Evolutionary conservation across 169 alveolate species (phyloP), one percentile per base, ranked within the genome.

Genomic region (Neospora caninum): DNA sequence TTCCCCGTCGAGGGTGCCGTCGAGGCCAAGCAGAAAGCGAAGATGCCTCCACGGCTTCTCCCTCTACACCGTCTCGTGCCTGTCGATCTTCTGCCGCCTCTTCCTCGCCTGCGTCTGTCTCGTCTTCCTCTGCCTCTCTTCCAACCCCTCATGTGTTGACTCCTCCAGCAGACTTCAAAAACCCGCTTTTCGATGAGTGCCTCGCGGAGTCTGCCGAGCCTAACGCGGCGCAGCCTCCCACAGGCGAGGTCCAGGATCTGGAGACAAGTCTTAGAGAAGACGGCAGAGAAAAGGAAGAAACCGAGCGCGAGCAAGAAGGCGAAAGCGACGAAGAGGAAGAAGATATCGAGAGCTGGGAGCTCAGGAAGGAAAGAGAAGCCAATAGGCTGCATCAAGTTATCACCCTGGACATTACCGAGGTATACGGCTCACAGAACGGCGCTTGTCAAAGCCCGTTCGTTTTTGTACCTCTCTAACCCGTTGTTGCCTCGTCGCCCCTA

Each of bases 331-430:
- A 27, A 73, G 42, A 73, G n/a, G 39, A 13, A 36, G 84, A 73
- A 73, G n/a, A n/a, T n/a, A 43, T 20, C 38, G 84, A 73, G n/a
- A n/a, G 42, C 39, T 34, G 84, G 84, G 27, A 73, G n/a, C 10
- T 4, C 43, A 73, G 84, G n/a, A 73, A 36, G 84, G 84, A 36
- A n/a, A 2, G 43, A 22, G 73, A 64, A 64, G 34, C n/a, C 16
- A 64, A 64, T 10, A 16, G 73, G 31, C n/a, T 64, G 73, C 73
- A 29, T 1, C 31, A 16, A 64, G n/a, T 64, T 29, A 64, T 22
- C 31, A 16, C 73, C n/a, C 20, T 64, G 31, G 73, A 64, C 73
- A 64, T 64, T 96, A 97, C 34, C 70, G 88, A 58, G 94, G 88
- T 54, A 80, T 91, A 36, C 80, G 25, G 9, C 41, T 69, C 58